Base-by-base conservation (phyloP, 2,329 filamentous ascomycete species). In the Diplodia sapinea region DNA sequence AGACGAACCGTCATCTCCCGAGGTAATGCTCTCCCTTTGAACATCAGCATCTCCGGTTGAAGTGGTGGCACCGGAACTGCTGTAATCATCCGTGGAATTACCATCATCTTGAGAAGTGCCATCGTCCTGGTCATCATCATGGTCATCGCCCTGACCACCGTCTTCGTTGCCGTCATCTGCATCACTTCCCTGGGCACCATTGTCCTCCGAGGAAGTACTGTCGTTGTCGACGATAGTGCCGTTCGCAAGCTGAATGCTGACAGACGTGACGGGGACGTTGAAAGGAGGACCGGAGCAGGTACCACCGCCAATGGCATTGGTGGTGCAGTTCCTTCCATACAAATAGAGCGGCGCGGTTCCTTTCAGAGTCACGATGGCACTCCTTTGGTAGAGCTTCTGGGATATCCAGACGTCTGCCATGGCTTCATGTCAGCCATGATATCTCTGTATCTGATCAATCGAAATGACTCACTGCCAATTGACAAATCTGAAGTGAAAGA, bases 211-310 rank as follows among this genome's bases (percentile, higher is more conserved):
- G 2, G 55, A n/a, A 6, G 55, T 29, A 9, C 4, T 26, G 15
- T 11, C 23, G 38, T 17, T 20, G n/a, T 23, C 56, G 15, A 15
- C 9, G 12, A 23, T 13, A 11, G 56, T 59, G 26, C 40, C 31
- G 15, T 62, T 62, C 3, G 23, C 43, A 20, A 50, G 40, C 15
- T 62, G 23, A 4, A 29, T 36, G 57, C 13, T 62, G 17, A 43
- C 57, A 9, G 57, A 62, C 4, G 29, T 62, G 20, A 62, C 57
- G 1, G 57, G 40, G 8, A 62, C 17, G 3, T 29, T 62, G 40
- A 62, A 62, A 15, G 57, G 57, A 33, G 40, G 26, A 15, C 57
- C 29, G 4, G 5, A 62, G 57, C 57, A 62, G 12, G 57, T 50
- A 8, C 57, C 57, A 17, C 57, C 57, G 12, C 57, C 57, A 15